These are phyloP conservation scores for Exophiala mesophila DNA, from an alignment of 2,329 filamentous ascomycete species.

Conservation along the genomic window DNA sequence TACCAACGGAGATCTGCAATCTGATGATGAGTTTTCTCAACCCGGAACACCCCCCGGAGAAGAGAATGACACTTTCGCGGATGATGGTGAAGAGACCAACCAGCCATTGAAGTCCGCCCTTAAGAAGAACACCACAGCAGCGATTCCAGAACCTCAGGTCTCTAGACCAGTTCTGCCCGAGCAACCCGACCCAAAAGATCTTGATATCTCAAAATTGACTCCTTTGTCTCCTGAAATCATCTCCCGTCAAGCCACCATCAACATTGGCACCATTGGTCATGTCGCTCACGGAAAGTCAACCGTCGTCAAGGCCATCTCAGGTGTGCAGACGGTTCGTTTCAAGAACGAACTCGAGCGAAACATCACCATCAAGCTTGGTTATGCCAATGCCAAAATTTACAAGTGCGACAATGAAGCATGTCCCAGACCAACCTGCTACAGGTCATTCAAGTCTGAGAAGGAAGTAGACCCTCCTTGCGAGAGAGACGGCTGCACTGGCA, in stretches of 20 bases:
- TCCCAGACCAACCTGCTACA: conserved; percentile 90
- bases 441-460: conserved; percentile 98
- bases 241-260: conserved; percentile 95
- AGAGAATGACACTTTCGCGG: conserved; percentile 43
- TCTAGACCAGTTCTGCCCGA: conserved; percentile 68
- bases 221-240: conserved; percentile 96
- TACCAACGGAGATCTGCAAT: conserved; percentile 37
- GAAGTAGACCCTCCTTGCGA: conserved; percentile 96
- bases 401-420: conserved; percentile 91
- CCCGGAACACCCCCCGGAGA: conserved; percentile 48
- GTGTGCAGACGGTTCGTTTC: conserved; percentile 97
- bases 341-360: conserved; percentile 99
- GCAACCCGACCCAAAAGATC: conserved; percentile 85
- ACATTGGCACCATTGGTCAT: conserved; percentile 97
- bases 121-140: conserved; percentile 61
- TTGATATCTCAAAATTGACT: conserved; percentile 74
- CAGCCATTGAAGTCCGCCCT: conserved; percentile 77
- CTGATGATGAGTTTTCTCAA: conserved; percentile 44
- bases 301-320: conserved; percentile 97
- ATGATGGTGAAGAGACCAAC: conserved; percentile 51
- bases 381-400: conserved; percentile 99
- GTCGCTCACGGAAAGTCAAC: conserved; percentile 99
- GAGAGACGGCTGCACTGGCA: conserved; percentile 82
- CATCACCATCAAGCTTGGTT: conserved; percentile 99
- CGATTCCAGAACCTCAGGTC: conserved; percentile 51